phyloP scores from a whole-genome alignment of 345 rosid species.

The Rhizophora apiculata region DNA sequence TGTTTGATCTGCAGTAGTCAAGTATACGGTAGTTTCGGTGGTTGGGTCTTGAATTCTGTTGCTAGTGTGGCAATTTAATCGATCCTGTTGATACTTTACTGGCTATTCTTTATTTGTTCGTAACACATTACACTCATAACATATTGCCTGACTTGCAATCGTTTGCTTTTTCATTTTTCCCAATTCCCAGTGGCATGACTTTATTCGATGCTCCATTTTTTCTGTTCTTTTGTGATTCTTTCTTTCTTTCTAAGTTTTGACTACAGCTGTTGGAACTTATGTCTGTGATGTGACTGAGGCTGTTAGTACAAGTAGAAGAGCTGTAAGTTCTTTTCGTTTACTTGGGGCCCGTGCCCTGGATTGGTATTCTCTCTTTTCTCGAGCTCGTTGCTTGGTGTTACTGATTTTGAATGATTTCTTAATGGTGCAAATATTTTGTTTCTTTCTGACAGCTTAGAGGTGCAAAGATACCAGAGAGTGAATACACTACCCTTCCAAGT shows the following conservation, averaged over 20 bases:
- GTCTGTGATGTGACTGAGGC: conserved; percentile 64
- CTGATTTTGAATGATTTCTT: background rate
- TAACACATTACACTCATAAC: background rate
- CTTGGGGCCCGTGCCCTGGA: background rate
- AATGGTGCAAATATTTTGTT: conserved; percentile 15
- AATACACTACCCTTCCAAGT: conserved; percentile 72
- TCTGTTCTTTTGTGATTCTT: background rate
- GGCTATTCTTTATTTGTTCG: background rate
- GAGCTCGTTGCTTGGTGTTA: background rate
- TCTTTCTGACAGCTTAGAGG: conserved; percentile 65
- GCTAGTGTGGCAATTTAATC: background rate
- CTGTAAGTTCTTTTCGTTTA: conserved; percentile 43
- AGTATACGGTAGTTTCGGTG: conserved; percentile 2
- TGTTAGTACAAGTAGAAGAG: conserved; percentile 93
- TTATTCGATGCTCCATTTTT: background rate
- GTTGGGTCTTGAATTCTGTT: conserved; percentile 11
- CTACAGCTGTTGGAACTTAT: conserved; percentile 46
- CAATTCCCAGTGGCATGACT: background rate
- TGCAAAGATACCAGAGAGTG: conserved; percentile 81
- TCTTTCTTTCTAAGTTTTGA: conserved; percentile 6
- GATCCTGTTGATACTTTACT: background rate
- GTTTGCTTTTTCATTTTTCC: background rate
- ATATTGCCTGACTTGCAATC: background rate
- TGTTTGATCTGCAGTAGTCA: background rate
- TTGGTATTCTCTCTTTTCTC: background rate